Base-by-base conservation (phyloP, 148 eudicot species). In the Amaranthus cruentus region DNA sequence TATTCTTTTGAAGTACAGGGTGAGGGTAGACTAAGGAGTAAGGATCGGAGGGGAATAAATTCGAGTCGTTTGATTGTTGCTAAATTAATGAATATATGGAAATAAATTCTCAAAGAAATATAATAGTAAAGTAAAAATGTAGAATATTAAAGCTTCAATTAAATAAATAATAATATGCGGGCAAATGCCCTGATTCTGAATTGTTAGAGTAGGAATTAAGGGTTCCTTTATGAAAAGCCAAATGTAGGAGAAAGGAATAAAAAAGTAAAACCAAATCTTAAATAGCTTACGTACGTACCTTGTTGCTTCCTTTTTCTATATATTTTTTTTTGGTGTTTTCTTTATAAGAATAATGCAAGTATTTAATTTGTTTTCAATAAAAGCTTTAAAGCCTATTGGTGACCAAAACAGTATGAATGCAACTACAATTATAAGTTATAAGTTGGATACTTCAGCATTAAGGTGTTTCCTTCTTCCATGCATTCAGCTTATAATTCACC, bases 371-470 rank as follows among this genome's bases (percentile, higher is more conserved):
- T 50, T 59, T 60, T n/a, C 47, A 28, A 28, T 28, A 28, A 28
- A 28, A 28, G 38, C 38, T 28, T 28, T 0, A 11, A 4, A 56
- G 47, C 46, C 28, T 65, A 64, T 65, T 53, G 28, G 59, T 46
- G 56, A 66, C 54, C 21, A 74, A 46, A 74, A 13, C 38, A 61
- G 53, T 64, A 9, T 18, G 6, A 46, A 15, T 74, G 63, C 51
- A 68, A 47, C 52, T 47, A 58, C 64, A 9, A 53, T 15, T 73
- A n/a, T 42, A 13, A 51, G 9, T 58, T 58, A 8, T 5, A 55
- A 60, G 55, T 9, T 74, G 63, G 51, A 74, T 65, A 18, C 77
- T 74, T 74, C 77, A 49, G 51, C 77, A 54, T 21, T 74, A 74
- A 74, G 77, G 70, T 74, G 77, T 15, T 74, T 74, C 46, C 46